Base-by-base conservation (phyloP, 768 basidiomycete species). In the Tricholoma saponaceum region DNA sequence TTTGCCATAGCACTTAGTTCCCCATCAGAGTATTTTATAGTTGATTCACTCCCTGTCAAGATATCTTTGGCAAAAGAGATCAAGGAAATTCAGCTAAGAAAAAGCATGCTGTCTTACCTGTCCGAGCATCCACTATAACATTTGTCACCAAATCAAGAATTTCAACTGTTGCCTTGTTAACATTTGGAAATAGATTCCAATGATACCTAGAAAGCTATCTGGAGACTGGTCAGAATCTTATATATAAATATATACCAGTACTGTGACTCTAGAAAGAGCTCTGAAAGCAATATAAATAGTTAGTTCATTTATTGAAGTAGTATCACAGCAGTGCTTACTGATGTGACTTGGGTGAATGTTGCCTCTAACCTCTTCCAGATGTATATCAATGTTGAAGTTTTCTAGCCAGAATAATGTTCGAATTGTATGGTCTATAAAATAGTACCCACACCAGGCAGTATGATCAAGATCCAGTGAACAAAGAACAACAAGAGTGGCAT, bases 371-470 rank as follows among this genome's bases (percentile, higher is more conserved):
- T 69, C 61, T 57, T 33, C 49, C 43, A 57, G 58, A 9, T 54
- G 56, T 1, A 59, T 55, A 7, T 50, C 51, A 3, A 68, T 67
- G 0, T 72, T 64, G 58, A 70, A 76, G 1, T 64, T 59, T 28
- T 79, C 68, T n/a, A 80, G 52, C 79, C 79, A 81, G 59, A 81
- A 80, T 12, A 80, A 54, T 35, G 64, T 61, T 39, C 76, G 68
- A 2, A 62, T 63, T 1, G 57, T 13, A 26, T 75, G 74, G 55
- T 74, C 69, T 28, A 72, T 76, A 54, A 76, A 78, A 61, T 81
- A 82, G 63, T 82, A 83, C n/a, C 72, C 66, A 58, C 74, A 76
- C 18, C 67, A 35, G 2, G 66, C 49, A 8, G 57, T 28, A 9
- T 62, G 58, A 0, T 67, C 68, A 3, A 58, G 58, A 16, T 58